Percentiles rank a stretch among this genome's conserved stretches.
Conservation (phyloP, 1,139 yeast species). For the Saccharomyces uvarum region DNA sequence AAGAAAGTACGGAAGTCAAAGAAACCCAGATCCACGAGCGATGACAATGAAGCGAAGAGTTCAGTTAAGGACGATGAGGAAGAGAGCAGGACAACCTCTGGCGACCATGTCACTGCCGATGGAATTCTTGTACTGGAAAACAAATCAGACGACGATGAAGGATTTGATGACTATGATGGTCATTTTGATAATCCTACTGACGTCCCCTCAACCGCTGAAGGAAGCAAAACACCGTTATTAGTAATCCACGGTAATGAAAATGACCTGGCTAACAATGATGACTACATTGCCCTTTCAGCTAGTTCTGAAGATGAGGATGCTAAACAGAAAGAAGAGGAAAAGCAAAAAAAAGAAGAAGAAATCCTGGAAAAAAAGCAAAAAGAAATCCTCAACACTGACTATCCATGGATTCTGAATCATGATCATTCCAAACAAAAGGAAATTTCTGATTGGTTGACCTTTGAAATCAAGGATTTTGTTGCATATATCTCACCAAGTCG, state of each 20-base stretch:
- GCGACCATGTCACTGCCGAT: background rate
- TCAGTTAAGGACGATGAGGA: background rate
- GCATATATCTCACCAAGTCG: slow-evolving; percentile 81
- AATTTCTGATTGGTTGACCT: slow-evolving; percentile 80
- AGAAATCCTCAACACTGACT: slow-evolving; percentile 36
- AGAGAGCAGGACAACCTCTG: slow-evolving; percentile 3
- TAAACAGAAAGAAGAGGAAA: slow-evolving; percentile 14
- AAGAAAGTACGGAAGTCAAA: slow-evolving; percentile 2
- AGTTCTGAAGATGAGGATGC: slow-evolving; percentile 26
- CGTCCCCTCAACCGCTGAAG: slow-evolving; percentile 7
- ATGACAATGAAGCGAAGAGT: slow-evolving; percentile 8
- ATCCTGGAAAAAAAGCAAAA: slow-evolving; percentile 11
- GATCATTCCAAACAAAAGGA: slow-evolving; percentile 71
- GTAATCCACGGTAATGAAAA: slow-evolving; percentile 23
- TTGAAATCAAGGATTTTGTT: slow-evolving; percentile 82
- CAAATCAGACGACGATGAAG: slow-evolving; percentile 14
- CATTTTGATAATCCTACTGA: slow-evolving; percentile 18
- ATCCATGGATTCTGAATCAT: slow-evolving; percentile 75
- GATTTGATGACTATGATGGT: slow-evolving; percentile 24
- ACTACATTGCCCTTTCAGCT: slow-evolving; percentile 34
- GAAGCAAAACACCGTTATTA: slow-evolving; percentile 6
- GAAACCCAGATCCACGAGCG: slow-evolving; percentile 8
- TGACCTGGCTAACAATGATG: slow-evolving; percentile 36
- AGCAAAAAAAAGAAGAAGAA: slow-evolving; percentile 14
- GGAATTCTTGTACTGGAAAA: background rate